Evolutionary conservation across 176 grass and related monocot genomes (phyloP), one percentile per base, ranked within the genome.

Genomic region (Neostapfia colusana): DNA sequence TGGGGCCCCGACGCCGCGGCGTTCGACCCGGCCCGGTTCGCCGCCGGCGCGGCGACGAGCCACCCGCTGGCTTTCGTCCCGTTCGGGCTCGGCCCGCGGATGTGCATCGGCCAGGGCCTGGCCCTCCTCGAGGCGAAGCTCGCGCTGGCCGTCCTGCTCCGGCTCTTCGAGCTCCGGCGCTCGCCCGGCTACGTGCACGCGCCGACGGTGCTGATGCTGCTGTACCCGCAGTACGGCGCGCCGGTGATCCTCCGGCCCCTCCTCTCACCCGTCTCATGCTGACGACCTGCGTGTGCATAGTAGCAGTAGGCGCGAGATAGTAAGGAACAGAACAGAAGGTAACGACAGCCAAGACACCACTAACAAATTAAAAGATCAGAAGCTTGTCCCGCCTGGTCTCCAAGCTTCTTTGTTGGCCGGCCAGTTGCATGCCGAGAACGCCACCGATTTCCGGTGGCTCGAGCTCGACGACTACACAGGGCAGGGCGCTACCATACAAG

Each of bases 81-180:
- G 0, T 97, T 97, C 56, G 94, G 94, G 5, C 78, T 89, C 0
- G 94, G 94, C 0, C 25, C 86, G 7, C 88, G 94, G 21, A 93
- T 85, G 88, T 97, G 93, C 90, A 74, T 97, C 73, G 93, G 93
- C 5, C 85, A 93, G 79, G 91, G 89, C 75, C 83, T 97, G 27
- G 90, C 94, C 17, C 44, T 97, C 3, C 69, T 93, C 0, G 94
- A 93, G 81, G 86, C 94, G 4, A 97, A 93, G 89, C 50, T 97
- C 70, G 79, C 94, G 39, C 28, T 93, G 3, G 86, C 88, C 1
- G 17, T 93, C 60, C 74, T 97, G 7, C 86, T 97, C 20, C 90
- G 87, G 42, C 88, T 81, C 23, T 97, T 93, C 69, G 4, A 60
- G 44, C 34, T 97, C 60, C 42, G 2, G 60, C 68, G 39, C 24